These are phyloP conservation scores for Colletotrichum coccodes DNA, from an alignment of 2,329 filamentous ascomycete species.

Conservation along the genomic window DNA sequence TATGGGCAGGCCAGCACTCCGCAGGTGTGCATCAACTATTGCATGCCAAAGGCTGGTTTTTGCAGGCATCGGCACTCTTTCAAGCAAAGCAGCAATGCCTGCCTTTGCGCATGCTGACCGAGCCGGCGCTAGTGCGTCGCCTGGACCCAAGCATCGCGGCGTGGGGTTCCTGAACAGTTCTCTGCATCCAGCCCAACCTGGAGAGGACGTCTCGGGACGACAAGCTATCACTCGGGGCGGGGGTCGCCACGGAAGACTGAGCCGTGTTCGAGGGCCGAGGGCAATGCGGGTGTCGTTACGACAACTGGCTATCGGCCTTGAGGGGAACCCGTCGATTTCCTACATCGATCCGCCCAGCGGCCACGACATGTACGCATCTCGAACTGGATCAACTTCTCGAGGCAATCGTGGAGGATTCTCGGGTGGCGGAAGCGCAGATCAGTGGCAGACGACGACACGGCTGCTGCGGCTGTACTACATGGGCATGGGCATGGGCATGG, in stretches of 20 bases:
- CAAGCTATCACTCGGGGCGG: neutral
- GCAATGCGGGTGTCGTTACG: neutral
- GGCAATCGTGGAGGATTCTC: neutral
- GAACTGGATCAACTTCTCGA: neutral
- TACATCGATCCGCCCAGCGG: neutral
- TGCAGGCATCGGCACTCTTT: conserved; percentile 3
- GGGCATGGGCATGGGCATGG: too few relatives aligned
- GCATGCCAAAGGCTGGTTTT: neutral
- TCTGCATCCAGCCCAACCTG: neutral
- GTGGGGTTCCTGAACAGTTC: too few relatives aligned
- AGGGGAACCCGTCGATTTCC: neutral
- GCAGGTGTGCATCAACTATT: conserved; percentile 8
- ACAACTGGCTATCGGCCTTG: neutral
- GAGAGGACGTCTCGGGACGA: neutral
- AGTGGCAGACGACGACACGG: conserved; percentile 5
- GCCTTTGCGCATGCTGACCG: neutral
- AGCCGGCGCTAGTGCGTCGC: neutral
- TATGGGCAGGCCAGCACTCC: neutral
- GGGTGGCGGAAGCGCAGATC: conserved; percentile 15
- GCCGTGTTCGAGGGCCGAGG: neutral
- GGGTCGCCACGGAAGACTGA: neutral
- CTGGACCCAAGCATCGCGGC: neutral
- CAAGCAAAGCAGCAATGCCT: neutral
- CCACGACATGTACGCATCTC: neutral
- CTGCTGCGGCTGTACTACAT: neutral